Base-by-base conservation (phyloP, 192 early-diverging fungal genomes). In the Coemansia aciculifera region DNA sequence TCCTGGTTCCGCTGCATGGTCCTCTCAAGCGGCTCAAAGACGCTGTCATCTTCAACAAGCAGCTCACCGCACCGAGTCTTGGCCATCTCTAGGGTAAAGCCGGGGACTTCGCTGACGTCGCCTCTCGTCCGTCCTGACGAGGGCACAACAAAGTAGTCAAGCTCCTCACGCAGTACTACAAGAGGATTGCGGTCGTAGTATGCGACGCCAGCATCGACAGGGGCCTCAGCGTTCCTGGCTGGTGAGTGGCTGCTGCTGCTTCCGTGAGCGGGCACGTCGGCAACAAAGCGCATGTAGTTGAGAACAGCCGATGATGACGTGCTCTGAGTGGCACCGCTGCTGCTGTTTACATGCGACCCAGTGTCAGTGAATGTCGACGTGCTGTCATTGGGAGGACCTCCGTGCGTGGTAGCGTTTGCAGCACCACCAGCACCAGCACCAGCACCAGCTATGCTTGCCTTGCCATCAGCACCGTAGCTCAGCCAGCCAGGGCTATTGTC, bases 141-240 rank as follows among this genome's bases (percentile, higher is more conserved):
- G 3, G 81, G 81, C 38, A 87, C 79, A 17, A 87, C 86, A 84
- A 90, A 93, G 65, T 89, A 93, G 67, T 93, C 92, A 51, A 93
- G 78, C 64, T 91, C 90, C 70, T 93, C 92, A 39, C 92, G 84
- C 44, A 93, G 69, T 23, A 91, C 90, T 68, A 93, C 89, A 54
- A 93, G 86, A 15, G 87, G 87, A 43, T 86, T 87, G 39, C 89
- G 89, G 69, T 85, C 84, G 36, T 68, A 67, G 72, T 85, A 81
- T 19, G 52, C 66, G 8, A 75, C 64, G 13, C 69, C 54, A 17
- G 52, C 24, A 29, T 71, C 63, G 10, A 21, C 59, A 3, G 57
- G 67, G 31, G 43, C 34, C 63, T 66, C 64, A 11, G 59, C 59
- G 8, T 51, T 51, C 51, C 51, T 24, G 36, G 59, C 65, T 12